phyloP scores from a whole-genome alignment of 1,139 yeast genomes.

The Kazachstania sp. region DNA sequence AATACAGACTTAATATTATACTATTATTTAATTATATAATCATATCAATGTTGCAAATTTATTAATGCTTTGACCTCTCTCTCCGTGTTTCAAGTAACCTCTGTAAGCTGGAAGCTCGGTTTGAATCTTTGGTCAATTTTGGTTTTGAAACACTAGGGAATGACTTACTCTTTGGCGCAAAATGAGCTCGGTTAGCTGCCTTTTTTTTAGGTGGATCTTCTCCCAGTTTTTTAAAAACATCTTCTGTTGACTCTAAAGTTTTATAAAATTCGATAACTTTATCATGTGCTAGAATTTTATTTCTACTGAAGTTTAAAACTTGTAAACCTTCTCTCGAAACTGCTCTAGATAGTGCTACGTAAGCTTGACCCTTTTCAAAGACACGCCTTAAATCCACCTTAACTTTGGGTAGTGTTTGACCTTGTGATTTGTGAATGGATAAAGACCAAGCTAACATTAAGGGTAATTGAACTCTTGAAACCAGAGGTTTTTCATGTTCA shows the following conservation, averaged over 20 bases:
- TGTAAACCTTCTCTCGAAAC: conserved; percentile 71
- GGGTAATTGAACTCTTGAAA: conserved; percentile 65
- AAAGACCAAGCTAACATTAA: conserved; percentile 89
- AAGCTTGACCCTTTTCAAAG: conserved; percentile 92
- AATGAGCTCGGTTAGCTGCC: background rate
- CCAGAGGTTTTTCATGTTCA: conserved; percentile 44
- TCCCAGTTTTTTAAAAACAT: conserved; percentile 20
- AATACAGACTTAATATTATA: too few relatives aligned
- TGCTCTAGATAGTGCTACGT: conserved; percentile 87
- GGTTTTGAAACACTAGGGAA: too few relatives aligned
- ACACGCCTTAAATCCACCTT: conserved; percentile 68
- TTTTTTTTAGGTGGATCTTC: background rate
- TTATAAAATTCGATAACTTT: conserved; percentile 56
- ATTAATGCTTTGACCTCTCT: conserved; percentile 1
- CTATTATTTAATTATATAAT: too few relatives aligned
- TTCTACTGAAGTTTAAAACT: conserved; percentile 56
- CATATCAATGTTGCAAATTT: background rate
- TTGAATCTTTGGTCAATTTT: background rate
- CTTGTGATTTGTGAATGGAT: conserved; percentile 93
- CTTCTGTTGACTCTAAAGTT: conserved; percentile 32
- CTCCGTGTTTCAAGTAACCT: background rate
- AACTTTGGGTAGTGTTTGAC: conserved; percentile 81
- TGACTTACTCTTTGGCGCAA: conserved; percentile 1
- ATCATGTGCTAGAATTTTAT: conserved; percentile 51
- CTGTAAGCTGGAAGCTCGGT: too few relatives aligned